Conservation (phyloP, 2,329 filamentous ascomycete genomes). For the Diaporthe citrichinensis region DNA sequence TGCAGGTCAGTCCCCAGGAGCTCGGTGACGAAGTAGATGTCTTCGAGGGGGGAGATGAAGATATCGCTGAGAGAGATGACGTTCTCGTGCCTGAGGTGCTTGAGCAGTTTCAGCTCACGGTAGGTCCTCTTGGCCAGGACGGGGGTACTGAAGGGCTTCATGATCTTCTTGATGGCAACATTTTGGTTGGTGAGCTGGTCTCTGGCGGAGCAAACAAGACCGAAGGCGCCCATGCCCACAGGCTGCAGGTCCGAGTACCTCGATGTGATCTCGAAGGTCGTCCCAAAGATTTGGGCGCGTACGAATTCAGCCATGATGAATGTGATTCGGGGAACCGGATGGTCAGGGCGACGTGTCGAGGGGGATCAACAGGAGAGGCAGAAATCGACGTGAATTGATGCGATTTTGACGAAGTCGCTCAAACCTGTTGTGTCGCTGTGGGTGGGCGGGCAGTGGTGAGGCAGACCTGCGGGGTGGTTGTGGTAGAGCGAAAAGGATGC, state of each 20-base stretch:
- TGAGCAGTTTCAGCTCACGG: slow-evolving; percentile 95
- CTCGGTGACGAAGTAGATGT: slow-evolving; percentile 99
- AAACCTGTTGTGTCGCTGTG: slow-evolving; percentile 21
- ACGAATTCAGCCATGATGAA: slow-evolving; percentile 97
- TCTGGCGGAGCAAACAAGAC: slow-evolving; percentile 96
- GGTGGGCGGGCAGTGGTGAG: not conserved
- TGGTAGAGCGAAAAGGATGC: slow-evolving; percentile 16
- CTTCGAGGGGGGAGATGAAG: slow-evolving; percentile 98
- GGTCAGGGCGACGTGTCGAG: slow-evolving; percentile 5
- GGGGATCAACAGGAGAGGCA: not conserved
- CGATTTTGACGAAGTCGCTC: slow-evolving; percentile 15
- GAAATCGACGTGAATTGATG: slow-evolving; percentile 23
- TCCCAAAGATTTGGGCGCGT: slow-evolving; percentile 98
- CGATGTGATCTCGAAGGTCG: slow-evolving; percentile 99
- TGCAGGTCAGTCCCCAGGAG: slow-evolving; percentile 97
- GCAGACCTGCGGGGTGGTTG: slow-evolving; percentile 31
- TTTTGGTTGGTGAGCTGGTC: slow-evolving; percentile 97
- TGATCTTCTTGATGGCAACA: slow-evolving; percentile 99
- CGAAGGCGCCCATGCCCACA: slow-evolving; percentile 99
- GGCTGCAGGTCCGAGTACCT: slow-evolving; percentile 98
- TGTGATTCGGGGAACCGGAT: slow-evolving; percentile 25
- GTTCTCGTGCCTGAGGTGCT: slow-evolving; percentile 94
- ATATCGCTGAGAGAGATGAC: slow-evolving; percentile 99
- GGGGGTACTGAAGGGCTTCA: slow-evolving; percentile 99
- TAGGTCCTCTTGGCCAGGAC: slow-evolving; percentile 98